A percentile compares a stretch with the other conserved stretches of the same genome.
Conservation (phyloP, 257 asterid species). For the Capsicum chinense region DNA sequence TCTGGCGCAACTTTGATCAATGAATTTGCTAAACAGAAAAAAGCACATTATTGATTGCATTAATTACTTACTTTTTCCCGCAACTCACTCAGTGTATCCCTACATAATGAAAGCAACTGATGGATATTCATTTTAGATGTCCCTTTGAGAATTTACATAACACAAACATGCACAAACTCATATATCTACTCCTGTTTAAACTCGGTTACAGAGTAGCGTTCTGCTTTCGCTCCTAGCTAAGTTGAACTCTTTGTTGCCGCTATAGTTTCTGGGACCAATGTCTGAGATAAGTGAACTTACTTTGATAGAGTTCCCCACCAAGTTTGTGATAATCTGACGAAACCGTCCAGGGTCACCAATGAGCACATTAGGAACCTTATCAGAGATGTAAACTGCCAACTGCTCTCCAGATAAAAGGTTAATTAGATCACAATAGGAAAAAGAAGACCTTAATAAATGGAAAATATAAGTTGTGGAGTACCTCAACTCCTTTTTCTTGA, state of each 20-base stretch:
- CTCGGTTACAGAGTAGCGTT: neutral
- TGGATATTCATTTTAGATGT: neutral
- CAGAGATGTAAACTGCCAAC: conserved; percentile 91
- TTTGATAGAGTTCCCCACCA: conserved; percentile 93
- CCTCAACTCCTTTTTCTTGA: conserved; percentile 93
- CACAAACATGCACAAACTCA: neutral
- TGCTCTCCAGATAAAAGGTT: conserved; percentile 40
- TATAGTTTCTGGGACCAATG: neutral
- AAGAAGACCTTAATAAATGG: conserved; percentile 8
- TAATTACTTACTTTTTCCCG: neutral
- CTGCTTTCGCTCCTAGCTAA: neutral
- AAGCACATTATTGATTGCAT: neutral
- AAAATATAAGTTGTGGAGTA: conserved; percentile 35
- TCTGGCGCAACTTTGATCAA: neutral
- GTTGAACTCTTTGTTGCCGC: neutral
- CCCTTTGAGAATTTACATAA: neutral
- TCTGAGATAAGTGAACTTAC: conserved; percentile 48
- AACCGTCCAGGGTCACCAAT: conserved; percentile 97
- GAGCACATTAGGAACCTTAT: conserved; percentile 70
- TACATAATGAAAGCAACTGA: neutral
- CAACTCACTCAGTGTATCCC: neutral
- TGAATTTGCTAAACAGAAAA: neutral
- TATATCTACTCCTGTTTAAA: neutral
- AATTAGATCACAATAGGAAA: conserved; percentile 36
- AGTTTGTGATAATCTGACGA: conserved; percentile 86